Evolutionary conservation across 768 basidiomycete species (phyloP).

Genomic region (Pluteus cervinus): DNA sequence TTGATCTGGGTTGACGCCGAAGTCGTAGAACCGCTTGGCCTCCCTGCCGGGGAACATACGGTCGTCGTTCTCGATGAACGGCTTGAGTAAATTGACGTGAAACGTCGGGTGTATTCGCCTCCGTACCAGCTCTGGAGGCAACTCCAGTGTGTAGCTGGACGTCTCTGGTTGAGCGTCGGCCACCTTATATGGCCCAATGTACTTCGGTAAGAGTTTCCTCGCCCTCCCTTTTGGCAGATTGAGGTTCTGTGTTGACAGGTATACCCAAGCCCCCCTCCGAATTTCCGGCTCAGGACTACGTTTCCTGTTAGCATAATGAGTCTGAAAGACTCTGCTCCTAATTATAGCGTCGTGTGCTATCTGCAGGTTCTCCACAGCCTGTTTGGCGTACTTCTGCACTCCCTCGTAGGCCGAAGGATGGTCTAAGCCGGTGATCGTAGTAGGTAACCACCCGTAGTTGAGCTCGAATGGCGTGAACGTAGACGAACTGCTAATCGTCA

Average conservation of each 20-base stretch:
- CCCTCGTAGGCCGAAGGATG: too few relatives aligned
- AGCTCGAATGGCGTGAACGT: not conserved
- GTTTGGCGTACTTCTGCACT: too few relatives aligned
- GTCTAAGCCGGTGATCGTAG: not conserved
- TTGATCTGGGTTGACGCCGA: conserved; percentile 1
- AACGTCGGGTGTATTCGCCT: conserved; percentile 23
- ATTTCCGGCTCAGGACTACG: too few relatives aligned
- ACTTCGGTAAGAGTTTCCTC: conserved; percentile 27
- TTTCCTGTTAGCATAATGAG: too few relatives aligned
- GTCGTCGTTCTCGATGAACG: conserved; percentile 14
- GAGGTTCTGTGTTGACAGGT: too few relatives aligned
- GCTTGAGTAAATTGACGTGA: conserved; percentile 22
- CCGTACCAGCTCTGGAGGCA: conserved; percentile 14
- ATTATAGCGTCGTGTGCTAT: conserved; percentile 23
- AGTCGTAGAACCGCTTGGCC: not conserved
- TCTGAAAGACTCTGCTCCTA: conserved; percentile 7
- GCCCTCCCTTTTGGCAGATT: conserved; percentile 17
- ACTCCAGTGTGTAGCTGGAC: conserved; percentile 8
- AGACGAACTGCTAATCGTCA: not conserved
- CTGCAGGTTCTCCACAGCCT: conserved; percentile 12
- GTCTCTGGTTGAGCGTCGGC: not conserved
- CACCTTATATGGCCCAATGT: conserved; percentile 15
- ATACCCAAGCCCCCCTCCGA: too few relatives aligned
- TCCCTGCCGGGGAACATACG: conserved; percentile 19
- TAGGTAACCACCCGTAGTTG: not conserved